phyloP scores from a whole-genome alignment of 2,329 filamentous ascomycete species.

The Colletotrichum aenigma region DNA sequence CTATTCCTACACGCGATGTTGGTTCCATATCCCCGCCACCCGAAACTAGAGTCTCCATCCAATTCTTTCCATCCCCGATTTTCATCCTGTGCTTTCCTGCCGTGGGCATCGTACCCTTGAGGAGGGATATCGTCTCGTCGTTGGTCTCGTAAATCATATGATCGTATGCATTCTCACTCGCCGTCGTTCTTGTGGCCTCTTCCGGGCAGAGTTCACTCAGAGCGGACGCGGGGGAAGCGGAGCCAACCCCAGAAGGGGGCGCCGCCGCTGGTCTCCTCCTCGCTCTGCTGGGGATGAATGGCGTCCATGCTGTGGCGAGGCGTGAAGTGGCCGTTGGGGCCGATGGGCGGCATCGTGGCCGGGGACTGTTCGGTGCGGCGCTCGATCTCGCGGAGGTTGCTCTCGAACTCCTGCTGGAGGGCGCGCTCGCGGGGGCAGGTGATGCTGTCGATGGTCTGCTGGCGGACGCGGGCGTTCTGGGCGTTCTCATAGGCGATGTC shows the following conservation, averaged over 20 bases:
- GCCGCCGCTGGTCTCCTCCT: background rate
- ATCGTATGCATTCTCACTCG: background rate
- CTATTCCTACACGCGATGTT: background rate
- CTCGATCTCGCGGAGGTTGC: background rate
- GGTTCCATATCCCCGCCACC: background rate
- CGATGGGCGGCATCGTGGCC: background rate
- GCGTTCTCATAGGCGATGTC: background rate
- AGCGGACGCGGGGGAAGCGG: background rate
- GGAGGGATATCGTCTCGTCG: background rate
- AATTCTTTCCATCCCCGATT: background rate
- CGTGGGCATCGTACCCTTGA: background rate
- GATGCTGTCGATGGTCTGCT: background rate
- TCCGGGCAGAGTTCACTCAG: background rate
- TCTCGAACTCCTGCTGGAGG: background rate
- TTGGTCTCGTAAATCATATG: background rate
- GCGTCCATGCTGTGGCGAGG: background rate
- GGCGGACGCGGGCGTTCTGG: background rate
- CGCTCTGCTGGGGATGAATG: background rate
- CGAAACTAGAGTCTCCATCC: background rate
- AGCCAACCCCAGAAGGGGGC: background rate
- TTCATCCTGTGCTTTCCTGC: background rate
- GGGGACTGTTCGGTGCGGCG: background rate
- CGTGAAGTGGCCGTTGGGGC: background rate
- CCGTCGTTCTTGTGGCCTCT: background rate
- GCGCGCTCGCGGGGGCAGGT: background rate